Conservation (phyloP, 2,329 filamentous ascomycete species). For the Emmonsiellopsis sp. region DNA sequence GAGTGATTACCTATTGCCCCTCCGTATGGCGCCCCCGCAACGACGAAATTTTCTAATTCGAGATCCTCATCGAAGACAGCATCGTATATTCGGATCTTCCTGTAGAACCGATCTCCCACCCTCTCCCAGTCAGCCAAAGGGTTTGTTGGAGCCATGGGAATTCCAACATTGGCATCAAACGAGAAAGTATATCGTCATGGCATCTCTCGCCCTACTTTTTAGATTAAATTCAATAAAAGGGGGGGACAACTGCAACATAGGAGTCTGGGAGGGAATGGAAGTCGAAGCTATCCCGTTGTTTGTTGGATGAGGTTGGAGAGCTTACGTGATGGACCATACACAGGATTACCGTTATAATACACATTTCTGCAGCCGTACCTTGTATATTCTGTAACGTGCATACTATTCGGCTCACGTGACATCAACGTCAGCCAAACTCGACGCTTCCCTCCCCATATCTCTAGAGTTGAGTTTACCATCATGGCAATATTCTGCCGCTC, state of each 20-base stretch:
- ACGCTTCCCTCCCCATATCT: neutral
- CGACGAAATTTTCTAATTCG: slow-evolving; percentile 88
- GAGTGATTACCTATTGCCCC: slow-evolving; percentile 71
- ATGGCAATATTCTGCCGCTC: neutral
- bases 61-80: slow-evolving; percentile 86
- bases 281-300: too few species aligned
- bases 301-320: too few species aligned
- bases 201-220: neutral
- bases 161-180: neutral
- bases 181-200: neutral
- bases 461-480: neutral
- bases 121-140: slow-evolving; percentile 89
- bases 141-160: slow-evolving; percentile 41
- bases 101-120: slow-evolving; percentile 88
- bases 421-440: too few species aligned
- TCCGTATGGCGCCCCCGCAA: slow-evolving; percentile 84
- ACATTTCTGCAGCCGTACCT: too few species aligned
- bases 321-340: too few species aligned
- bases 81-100: slow-evolving; percentile 88
- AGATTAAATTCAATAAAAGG: too few species aligned
- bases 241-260: too few species aligned
- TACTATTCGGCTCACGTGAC: too few species aligned
- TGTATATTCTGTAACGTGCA: too few species aligned
- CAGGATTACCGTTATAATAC: too few species aligned
- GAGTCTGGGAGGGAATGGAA: too few species aligned